These are phyloP conservation scores for Epichloe brachyelytri DNA, from an alignment of 2,329 filamentous ascomycete species.

Conservation along the genomic window DNA sequence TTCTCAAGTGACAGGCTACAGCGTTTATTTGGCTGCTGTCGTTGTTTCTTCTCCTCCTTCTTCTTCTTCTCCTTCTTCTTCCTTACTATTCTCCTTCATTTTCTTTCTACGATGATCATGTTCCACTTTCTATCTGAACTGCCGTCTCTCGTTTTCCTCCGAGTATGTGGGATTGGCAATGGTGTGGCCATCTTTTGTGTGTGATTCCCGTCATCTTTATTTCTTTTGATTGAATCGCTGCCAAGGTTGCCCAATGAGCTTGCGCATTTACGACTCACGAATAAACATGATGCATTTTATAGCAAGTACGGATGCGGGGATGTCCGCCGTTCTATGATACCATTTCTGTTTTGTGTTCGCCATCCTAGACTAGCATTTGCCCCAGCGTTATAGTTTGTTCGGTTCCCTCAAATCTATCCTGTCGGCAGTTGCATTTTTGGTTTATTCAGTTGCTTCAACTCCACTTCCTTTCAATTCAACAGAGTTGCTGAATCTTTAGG, in stretches of 20 bases:
- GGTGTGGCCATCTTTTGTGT: neutral
- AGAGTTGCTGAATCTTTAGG: neutral
- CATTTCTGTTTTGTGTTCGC: conserved; percentile 5
- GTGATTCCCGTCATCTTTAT: conserved; percentile 1
- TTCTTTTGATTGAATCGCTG: conserved; percentile 1
- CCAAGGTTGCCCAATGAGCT: conserved; percentile 4
- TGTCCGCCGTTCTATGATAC: neutral
- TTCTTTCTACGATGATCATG: conserved; percentile 2
- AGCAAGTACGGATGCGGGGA: neutral
- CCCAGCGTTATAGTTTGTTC: neutral
- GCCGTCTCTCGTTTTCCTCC: conserved; percentile 3
- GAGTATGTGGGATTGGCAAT: conserved; percentile 2
- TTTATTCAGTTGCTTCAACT: neutral
- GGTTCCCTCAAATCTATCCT: neutral
- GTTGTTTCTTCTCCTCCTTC: neutral
- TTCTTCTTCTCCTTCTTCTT: conserved; percentile 1
- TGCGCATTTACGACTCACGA: conserved; percentile 3
- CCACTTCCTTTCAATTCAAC: neutral
- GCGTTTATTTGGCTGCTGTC: conserved; percentile 8
- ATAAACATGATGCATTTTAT: conserved; percentile 1
- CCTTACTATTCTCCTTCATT: conserved; percentile 1
- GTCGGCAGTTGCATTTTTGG: neutral
- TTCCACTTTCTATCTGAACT: conserved; percentile 1
- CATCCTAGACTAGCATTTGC: conserved; percentile 5
- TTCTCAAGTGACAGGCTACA: conserved; percentile 10